Evolutionary conservation across 345 rosid genomes (phyloP).

Genomic region (Gossypium australe): DNA sequence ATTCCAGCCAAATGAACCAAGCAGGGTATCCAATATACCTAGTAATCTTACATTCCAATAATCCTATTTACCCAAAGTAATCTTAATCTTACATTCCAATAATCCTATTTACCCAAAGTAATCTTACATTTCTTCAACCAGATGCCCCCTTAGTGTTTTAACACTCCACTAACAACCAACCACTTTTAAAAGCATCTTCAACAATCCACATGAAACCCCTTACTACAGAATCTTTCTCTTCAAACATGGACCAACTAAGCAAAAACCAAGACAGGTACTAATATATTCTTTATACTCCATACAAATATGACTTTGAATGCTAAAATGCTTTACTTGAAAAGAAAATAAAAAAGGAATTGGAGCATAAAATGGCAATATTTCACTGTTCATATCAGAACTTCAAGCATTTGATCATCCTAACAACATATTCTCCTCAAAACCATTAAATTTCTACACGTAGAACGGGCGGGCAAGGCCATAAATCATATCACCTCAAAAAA

Average conservation of each 20-base stretch:
- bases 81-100: too few relatives aligned
- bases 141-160: neutral
- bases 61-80: too few relatives aligned
- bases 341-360: too few relatives aligned
- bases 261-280: neutral
- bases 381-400: neutral
- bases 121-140: too few relatives aligned
- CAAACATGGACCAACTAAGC: neutral
- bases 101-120: too few relatives aligned
- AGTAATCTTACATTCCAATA: too few relatives aligned
- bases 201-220: neutral
- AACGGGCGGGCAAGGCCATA: neutral
- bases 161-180: neutral
- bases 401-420: neutral
- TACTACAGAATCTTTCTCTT: neutral
- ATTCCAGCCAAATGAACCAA: too few relatives aligned
- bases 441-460: neutral
- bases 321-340: neutral
- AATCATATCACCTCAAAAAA: neutral
- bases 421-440: neutral
- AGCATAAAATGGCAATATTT: too few relatives aligned
- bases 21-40: too few relatives aligned
- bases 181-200: neutral
- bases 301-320: neutral
- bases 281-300: neutral